A percentile compares a stretch with the other conserved stretches of the same genome.
Conservation (phyloP, 768 basidiomycete genomes). For the Rhodotorula babjevae region DNA sequence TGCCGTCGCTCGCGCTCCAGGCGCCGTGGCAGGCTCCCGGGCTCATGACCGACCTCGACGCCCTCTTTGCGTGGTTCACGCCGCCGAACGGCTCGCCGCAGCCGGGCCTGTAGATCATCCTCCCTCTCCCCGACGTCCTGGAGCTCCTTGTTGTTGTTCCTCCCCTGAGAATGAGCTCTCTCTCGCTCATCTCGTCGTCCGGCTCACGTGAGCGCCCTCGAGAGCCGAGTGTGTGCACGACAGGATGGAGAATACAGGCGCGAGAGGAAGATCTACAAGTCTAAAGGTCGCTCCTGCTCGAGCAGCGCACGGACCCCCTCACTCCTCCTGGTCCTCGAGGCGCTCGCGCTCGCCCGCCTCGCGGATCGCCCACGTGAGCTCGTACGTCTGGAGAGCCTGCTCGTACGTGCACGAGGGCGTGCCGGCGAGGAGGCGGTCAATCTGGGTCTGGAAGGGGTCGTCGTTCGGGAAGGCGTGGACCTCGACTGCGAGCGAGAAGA, state of each 20-base stretch:
- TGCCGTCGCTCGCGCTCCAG: neutral
- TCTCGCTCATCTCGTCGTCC: constrained; percentile 7
- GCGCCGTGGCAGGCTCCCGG: neutral
- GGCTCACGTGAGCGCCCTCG: constrained; percentile 46
- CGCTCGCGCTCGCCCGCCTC: constrained; percentile 20
- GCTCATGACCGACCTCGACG: neutral
- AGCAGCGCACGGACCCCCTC: no score
- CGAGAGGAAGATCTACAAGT: no score
- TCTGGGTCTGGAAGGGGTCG: constrained; percentile 62
- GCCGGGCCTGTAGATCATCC: neutral
- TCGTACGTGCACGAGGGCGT: constrained; percentile 25
- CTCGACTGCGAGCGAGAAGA: constrained; percentile 52
- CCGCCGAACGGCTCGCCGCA: neutral
- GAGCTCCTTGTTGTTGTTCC: neutral
- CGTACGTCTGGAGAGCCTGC: constrained; percentile 36
- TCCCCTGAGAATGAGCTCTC: neutral
- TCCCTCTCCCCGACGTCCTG: neutral
- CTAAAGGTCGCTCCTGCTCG: no score
- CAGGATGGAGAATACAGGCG: no score
- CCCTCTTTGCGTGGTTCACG: neutral
- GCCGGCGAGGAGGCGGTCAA: constrained; percentile 20
- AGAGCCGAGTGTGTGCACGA: constrained; percentile 48
- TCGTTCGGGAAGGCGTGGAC: constrained; percentile 68
- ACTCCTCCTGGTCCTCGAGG: neutral
- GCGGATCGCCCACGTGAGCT: constrained; percentile 39